Conservation (phyloP, 192 early-diverging fungal genomes). For the Backusella morwellensis region DNA sequence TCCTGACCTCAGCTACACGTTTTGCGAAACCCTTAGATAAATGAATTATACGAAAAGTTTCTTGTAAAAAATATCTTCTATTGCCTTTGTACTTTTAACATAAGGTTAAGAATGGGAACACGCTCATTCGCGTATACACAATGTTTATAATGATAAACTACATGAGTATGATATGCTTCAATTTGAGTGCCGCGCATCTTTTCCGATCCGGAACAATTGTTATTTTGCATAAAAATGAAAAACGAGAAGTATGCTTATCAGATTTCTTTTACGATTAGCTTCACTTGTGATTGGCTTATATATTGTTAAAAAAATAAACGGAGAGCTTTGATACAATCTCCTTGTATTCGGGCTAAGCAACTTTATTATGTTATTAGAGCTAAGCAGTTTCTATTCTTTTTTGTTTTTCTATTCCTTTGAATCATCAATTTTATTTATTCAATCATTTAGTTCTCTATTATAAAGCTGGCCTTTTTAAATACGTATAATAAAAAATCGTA, state of each 20-base stretch:
- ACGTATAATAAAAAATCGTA: neutral
- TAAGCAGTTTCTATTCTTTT: neutral
- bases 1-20: too few relatives aligned
- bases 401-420: neutral
- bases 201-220: neutral
- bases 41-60: too few relatives aligned
- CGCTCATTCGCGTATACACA: neutral
- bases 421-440: neutral
- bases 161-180: neutral
- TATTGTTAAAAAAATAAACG: neutral
- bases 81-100: neutral
- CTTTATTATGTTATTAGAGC: neutral
- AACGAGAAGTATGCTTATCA: neutral
- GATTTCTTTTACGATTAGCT: neutral
- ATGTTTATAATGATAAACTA: neutral
- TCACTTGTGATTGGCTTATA: neutral
- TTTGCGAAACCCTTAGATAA: too few relatives aligned
- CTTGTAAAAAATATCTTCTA: too few relatives aligned
- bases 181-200: neutral
- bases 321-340: neutral
- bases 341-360: neutral
- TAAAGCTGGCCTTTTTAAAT: neutral
- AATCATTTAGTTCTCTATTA: too few relatives aligned
- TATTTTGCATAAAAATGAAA: neutral
- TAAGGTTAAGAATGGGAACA: neutral